phyloP scores from a whole-genome alignment of 306 rosid genomes.

The Citrullus colocynthis region DNA sequence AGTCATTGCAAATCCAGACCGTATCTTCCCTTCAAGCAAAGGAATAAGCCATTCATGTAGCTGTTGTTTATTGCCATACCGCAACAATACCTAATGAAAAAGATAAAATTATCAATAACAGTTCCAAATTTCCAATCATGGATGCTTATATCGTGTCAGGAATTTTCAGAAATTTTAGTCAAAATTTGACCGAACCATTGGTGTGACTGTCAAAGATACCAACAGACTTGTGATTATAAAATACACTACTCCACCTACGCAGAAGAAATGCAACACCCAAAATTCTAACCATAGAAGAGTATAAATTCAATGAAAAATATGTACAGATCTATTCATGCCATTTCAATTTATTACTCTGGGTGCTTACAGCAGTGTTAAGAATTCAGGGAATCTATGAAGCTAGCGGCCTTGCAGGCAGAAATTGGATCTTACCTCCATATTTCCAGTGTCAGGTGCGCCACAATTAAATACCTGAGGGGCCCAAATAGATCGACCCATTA shows the following conservation, averaged over 20 bases:
- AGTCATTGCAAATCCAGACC: constrained; percentile 96
- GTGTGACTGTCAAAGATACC: background rate
- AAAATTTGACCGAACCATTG: background rate
- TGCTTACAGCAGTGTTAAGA: background rate
- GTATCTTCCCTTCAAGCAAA: constrained; percentile 81
- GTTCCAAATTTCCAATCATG: background rate
- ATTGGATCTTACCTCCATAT: constrained; percentile 77
- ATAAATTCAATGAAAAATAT: background rate
- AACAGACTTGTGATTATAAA: background rate
- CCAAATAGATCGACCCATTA: constrained; percentile 92
- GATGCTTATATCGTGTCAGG: background rate
- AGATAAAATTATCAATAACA: background rate
- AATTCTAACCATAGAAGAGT: background rate
- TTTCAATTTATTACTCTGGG: background rate
- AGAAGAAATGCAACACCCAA: background rate
- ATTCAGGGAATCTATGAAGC: constrained; percentile 5
- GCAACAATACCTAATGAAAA: constrained; percentile 57
- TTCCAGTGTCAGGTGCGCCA: constrained; percentile 92
- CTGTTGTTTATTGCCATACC: constrained; percentile 76
- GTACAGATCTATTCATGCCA: background rate
- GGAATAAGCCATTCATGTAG: constrained; percentile 78
- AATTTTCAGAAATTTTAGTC: background rate
- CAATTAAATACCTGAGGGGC: constrained; percentile 95
- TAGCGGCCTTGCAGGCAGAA: background rate
- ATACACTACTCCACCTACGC: background rate